Percentiles rank a stretch among this genome's conserved stretches.
These are phyloP conservation scores for Talinum fruticosum DNA, from an alignment of 148 eudicot genomes.

Conservation along the genomic window DNA sequence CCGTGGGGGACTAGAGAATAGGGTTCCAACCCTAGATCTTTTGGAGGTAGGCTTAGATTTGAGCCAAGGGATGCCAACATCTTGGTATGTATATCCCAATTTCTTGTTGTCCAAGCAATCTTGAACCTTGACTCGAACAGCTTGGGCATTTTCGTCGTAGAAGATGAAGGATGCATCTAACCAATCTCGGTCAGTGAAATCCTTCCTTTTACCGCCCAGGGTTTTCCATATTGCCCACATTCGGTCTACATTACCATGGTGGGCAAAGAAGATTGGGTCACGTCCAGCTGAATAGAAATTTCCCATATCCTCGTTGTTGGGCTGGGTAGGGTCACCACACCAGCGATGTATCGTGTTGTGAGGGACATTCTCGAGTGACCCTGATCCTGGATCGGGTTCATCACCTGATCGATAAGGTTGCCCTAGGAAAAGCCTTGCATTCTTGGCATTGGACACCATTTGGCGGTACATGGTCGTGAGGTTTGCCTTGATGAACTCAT, in stretches of 20 bases:
- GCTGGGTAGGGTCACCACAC: conserved; percentile 55
- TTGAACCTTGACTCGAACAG: conserved; percentile 46
- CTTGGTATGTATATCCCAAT: conserved; percentile 63
- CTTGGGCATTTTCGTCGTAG: conserved; percentile 61
- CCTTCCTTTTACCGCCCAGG: conserved; percentile 47
- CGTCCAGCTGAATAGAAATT: conserved; percentile 61
- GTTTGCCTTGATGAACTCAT: neutral
- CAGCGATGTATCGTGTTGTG: conserved; percentile 55
- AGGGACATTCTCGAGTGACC: conserved; percentile 48
- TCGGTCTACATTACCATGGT: conserved; percentile 63
- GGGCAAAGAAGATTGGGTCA: conserved; percentile 65
- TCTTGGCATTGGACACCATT: conserved; percentile 44
- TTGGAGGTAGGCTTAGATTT: conserved; percentile 30
- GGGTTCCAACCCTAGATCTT: conserved; percentile 10
- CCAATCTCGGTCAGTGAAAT: conserved; percentile 54
- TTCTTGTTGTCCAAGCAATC: conserved; percentile 50
- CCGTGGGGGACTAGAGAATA: neutral
- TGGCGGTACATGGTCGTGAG: conserved; percentile 50
- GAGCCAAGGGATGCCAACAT: conserved; percentile 58
- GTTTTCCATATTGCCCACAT: conserved; percentile 70
- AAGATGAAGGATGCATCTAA: conserved; percentile 44
- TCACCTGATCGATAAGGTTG: conserved; percentile 52
- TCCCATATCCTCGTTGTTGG: conserved; percentile 66
- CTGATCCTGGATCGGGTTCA: conserved; percentile 38
- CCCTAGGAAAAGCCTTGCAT: conserved; percentile 51